Conservation (phyloP, 208 protist genomes). For the Leishmania tropica region DNA sequence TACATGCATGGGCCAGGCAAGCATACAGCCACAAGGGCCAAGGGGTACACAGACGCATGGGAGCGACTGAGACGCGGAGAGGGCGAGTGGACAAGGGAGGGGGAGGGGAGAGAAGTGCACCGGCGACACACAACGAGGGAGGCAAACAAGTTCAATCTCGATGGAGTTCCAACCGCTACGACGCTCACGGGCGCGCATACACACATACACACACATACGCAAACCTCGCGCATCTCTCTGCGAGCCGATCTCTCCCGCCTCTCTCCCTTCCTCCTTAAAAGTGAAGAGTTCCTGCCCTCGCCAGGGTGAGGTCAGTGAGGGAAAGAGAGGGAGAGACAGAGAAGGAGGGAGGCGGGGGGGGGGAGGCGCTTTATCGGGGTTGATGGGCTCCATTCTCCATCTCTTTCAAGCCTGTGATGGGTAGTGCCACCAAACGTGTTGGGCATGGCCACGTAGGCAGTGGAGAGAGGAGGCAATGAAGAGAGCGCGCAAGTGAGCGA, state of each 20-base stretch:
- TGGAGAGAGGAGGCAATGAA: background rate
- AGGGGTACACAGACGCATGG: background rate
- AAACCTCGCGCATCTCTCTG: background rate
- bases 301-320: no score
- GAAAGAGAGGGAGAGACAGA: no score
- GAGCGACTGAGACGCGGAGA: background rate
- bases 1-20: background rate
- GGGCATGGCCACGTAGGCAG: no score
- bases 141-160: background rate
- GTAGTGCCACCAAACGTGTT: no score
- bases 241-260: background rate
- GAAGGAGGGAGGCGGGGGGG: no score
- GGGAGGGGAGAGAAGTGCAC: background rate
- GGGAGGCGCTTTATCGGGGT: no score
- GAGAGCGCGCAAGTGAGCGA: no score
- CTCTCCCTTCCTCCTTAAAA: background rate
- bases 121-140: background rate
- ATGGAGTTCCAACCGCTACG: background rate
- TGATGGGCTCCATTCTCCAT: no score
- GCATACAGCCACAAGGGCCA: background rate
- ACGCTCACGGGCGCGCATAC: background rate
- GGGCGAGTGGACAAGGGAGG: background rate
- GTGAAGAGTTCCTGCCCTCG: no score
- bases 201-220: no score
- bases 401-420: no score